Evolutionary conservation across 768 basidiomycete species (phyloP), one percentile per base, ranked within the genome.

Genomic region (Calocybe gangraenosa): DNA sequence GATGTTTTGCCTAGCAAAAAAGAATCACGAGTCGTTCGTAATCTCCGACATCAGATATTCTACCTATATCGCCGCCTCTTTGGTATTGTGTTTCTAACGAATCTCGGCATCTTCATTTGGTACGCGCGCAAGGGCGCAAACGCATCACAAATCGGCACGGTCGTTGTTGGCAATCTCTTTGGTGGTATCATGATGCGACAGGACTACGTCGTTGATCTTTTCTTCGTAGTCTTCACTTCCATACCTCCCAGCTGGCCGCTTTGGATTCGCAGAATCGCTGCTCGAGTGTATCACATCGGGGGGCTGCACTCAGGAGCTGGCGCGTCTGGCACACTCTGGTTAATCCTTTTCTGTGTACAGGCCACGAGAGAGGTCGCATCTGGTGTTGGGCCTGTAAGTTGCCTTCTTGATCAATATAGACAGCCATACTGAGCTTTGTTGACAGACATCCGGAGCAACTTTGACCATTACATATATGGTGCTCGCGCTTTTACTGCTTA

Each of bases 291-390:
- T 49, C 75, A 78, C 42, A 79, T 80, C 37, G 79, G 79, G 19
- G 79, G 79, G 52, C 61, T 80, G n/a, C 79, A 81, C 55, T 78
- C 76, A 11, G 78, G 78, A n/a, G 74, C 70, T 54, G 78, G 73
- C 10, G 66, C 75, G n/a, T 78, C 78, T 20, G 78, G 76, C 1
- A 59, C 73, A 0, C 63, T 78, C 1, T 81, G 79, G 79, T 54
- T 80, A 15, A 65, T 69, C 32, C 57, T 74, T 1, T 75, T 78
- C 52, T 67, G 73, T 33, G 73, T 58, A 11, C 70, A 74, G 52
- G 76, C 75, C 0, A 79, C 78, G 0, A 70, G 65, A 50, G 77
- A 79, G 51, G 50, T 74, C 22, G 54, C 72, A 17, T 51, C 64
- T 19, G 62, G 63, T 28, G 65, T 61, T 8, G 60, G 63, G 47